Evolutionary conservation across 306 rosid genomes (phyloP).

Genomic region (Prunus mume): DNA sequence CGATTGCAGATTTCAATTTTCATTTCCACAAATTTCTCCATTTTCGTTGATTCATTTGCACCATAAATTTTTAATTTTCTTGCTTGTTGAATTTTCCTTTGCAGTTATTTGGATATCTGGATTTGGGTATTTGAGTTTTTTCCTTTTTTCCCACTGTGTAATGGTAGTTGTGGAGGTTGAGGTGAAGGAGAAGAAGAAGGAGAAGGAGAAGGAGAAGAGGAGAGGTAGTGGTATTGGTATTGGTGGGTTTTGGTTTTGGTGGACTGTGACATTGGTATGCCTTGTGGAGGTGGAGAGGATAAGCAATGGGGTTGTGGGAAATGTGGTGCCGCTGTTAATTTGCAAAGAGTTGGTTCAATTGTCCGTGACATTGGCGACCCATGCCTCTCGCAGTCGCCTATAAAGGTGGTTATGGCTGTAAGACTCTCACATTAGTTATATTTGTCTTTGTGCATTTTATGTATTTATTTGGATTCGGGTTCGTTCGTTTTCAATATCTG

Average conservation of each 20-base stretch:
- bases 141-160: neutral
- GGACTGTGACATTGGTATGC: constrained; percentile 43
- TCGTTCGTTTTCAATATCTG: neutral
- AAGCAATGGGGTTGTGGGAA: constrained; percentile 72
- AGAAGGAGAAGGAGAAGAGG: constrained; percentile 17
- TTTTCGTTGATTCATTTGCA: neutral
- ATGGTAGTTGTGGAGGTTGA: constrained; percentile 18
- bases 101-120: neutral
- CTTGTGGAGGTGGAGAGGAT: constrained; percentile 50
- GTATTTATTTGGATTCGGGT: neutral
- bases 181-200: constrained; percentile 27
- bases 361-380: constrained; percentile 81
- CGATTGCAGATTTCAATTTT: neutral
- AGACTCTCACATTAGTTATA: constrained; percentile 29
- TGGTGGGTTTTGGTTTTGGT: constrained; percentile 16
- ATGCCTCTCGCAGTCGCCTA: constrained; percentile 68
- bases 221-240: neutral
- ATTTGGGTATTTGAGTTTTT: neutral
- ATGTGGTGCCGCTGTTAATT: constrained; percentile 50
- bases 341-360: constrained; percentile 60
- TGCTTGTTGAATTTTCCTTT: neutral
- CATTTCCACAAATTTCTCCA: neutral
- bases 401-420: constrained; percentile 69
- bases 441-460: neutral
- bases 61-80: neutral